Percentiles rank a stretch among this genome's conserved stretches.
Conservation (phyloP, 257 asterid genomes). For the Vinca minor region DNA sequence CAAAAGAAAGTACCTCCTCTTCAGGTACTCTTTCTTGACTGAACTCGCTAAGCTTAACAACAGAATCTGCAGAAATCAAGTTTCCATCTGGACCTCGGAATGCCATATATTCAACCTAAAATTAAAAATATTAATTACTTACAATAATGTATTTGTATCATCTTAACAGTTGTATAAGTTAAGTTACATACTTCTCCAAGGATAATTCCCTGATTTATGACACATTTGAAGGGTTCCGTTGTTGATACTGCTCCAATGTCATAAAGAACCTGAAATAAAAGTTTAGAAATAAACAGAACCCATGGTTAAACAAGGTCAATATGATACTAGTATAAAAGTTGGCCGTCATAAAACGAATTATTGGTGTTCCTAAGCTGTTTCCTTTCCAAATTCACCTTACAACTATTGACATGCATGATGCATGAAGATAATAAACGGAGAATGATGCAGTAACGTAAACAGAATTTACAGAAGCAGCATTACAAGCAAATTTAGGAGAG, state of each 20-base stretch:
- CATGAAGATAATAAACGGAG: not conserved
- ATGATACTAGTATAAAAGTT: not conserved
- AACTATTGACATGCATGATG: not conserved
- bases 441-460: slow-evolving; percentile 5
- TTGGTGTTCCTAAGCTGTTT: not conserved
- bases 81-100: slow-evolving; percentile 69
- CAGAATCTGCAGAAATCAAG: slow-evolving; percentile 68
- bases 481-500: slow-evolving; percentile 8
- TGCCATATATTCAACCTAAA: slow-evolving; percentile 80
- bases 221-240: slow-evolving; percentile 91
- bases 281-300: not conserved
- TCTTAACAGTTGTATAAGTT: slow-evolving; percentile 18
- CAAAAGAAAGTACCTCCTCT: slow-evolving; percentile 45
- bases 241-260: slow-evolving; percentile 85
- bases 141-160: slow-evolving; percentile 11
- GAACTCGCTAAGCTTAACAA: slow-evolving; percentile 34
- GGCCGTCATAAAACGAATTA: not conserved
- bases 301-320: too few species aligned
- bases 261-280: slow-evolving; percentile 72
- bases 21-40: slow-evolving; percentile 67
- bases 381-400: not conserved
- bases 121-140: slow-evolving; percentile 27
- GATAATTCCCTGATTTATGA: slow-evolving; percentile 97
- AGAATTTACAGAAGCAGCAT: too few species aligned
- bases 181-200: slow-evolving; percentile 87